These are phyloP conservation scores for Pichia exigua DNA, from an alignment of 805 yeast species.

Conservation along the genomic window DNA sequence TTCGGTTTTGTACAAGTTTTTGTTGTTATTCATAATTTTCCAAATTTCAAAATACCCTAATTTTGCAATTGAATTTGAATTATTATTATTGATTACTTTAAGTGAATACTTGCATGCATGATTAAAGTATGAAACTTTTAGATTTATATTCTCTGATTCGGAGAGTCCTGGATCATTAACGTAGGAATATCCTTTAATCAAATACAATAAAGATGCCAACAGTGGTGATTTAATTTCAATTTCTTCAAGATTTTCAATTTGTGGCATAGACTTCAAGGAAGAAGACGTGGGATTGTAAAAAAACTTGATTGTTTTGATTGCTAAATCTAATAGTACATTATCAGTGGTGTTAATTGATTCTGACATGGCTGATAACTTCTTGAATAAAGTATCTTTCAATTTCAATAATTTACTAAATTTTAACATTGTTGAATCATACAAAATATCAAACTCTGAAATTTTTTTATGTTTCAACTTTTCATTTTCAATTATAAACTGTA, in stretches of 20 bases:
- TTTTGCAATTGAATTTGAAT: conserved; percentile 10
- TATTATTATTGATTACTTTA: not conserved
- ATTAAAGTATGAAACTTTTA: conserved; percentile 14
- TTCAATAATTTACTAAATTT: conserved; percentile 14
- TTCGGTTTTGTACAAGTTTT: conserved; percentile 9
- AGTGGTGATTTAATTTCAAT: conserved; percentile 14
- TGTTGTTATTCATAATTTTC: conserved; percentile 9
- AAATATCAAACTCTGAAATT: conserved; percentile 18
- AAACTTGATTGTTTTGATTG: not conserved
- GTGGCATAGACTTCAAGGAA: not conserved
- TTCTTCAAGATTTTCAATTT: not conserved
- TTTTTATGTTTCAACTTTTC: conserved; percentile 11
- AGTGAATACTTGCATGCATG: conserved; percentile 16
- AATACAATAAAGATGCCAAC: conserved; percentile 20
- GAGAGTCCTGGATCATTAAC: conserved; percentile 6
- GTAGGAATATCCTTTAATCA: conserved; percentile 15
- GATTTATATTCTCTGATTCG: conserved; percentile 16
- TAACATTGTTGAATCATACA: conserved; percentile 17
- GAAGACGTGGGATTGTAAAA: not conserved
- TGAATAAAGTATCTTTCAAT: conserved; percentile 13
- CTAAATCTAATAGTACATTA: not conserved
- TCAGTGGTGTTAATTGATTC: not conserved
- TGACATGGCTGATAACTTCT: conserved; percentile 7
- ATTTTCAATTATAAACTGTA: conserved; percentile 13
- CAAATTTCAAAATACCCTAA: conserved; percentile 12